Conservation (phyloP, 192 early-diverging fungal genomes). For the Umbelopsis sp. region DNA sequence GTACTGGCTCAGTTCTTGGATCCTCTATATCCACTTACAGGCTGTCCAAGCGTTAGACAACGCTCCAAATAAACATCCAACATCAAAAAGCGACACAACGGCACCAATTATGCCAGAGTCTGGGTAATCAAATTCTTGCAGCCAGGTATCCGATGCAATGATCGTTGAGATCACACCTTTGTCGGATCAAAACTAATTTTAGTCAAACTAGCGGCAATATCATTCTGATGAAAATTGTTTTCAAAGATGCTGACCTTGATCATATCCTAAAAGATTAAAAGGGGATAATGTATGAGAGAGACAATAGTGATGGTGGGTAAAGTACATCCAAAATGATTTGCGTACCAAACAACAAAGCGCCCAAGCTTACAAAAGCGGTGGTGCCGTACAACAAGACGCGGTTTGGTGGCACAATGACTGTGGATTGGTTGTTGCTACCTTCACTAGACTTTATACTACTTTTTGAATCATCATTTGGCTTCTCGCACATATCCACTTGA, state of each 20-base stretch:
- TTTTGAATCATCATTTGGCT: too few species aligned
- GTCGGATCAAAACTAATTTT: background rate
- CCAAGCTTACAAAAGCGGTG: slow-evolving; percentile 8
- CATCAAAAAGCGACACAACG: slow-evolving; percentile 4
- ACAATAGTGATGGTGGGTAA: background rate
- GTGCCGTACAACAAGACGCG: slow-evolving; percentile 4
- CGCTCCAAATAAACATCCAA: slow-evolving; percentile 11
- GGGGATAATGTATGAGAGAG: background rate
- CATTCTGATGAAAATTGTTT: too few species aligned
- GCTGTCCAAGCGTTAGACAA: slow-evolving; percentile 3
- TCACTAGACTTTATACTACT: too few species aligned
- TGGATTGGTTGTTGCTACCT: too few species aligned
- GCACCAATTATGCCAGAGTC: background rate
- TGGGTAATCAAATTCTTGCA: background rate
- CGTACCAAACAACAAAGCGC: slow-evolving; percentile 2
- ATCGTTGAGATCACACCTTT: background rate
- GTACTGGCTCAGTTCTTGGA: background rate
- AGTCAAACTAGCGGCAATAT: background rate
- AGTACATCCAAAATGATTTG: background rate
- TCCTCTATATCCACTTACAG: background rate
- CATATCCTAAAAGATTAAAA: background rate
- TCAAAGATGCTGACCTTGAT: background rate
- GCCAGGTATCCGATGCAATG: background rate
- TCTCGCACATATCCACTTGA: too few species aligned
- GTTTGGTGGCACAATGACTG: background rate